Conservation (phyloP, 495 filamentous ascomycete genomes). For the Daldinia bambusicola region DNA sequence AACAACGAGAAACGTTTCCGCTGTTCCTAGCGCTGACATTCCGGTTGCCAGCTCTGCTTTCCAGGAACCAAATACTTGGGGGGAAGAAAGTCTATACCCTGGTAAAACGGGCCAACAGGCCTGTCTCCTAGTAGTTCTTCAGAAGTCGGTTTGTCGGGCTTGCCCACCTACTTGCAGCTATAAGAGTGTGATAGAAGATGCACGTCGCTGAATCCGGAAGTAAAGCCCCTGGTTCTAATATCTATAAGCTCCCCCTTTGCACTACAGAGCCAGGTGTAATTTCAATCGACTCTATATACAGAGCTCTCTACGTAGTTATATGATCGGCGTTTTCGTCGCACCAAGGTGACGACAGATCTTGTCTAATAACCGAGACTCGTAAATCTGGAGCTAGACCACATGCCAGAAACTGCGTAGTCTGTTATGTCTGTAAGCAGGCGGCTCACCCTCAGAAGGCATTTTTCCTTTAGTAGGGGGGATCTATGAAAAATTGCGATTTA, state of each 20-base stretch:
- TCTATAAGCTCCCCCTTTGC: slow-evolving; percentile 33
- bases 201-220: slow-evolving; percentile 46
- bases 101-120: slow-evolving; percentile 30
- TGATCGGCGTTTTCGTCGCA: slow-evolving; percentile 38
- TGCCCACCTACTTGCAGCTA: slow-evolving; percentile 42
- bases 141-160: slow-evolving; percentile 41
- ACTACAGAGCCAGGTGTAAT: slow-evolving; percentile 25
- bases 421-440: slow-evolving; percentile 28
- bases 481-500: slow-evolving; percentile 34
- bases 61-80: slow-evolving; percentile 39
- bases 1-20: slow-evolving; percentile 33
- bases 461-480: slow-evolving; percentile 15
- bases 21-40: slow-evolving; percentile 38
- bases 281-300: slow-evolving; percentile 27
- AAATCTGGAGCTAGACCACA: slow-evolving; percentile 34
- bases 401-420: slow-evolving; percentile 34
- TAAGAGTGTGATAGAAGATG: slow-evolving; percentile 38
- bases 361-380: slow-evolving; percentile 41
- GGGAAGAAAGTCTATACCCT: slow-evolving; percentile 34
- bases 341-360: slow-evolving; percentile 43
- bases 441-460: background rate
- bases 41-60: slow-evolving; percentile 25
- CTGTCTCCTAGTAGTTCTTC: slow-evolving; percentile 30
- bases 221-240: slow-evolving; percentile 31
- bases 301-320: slow-evolving; percentile 28